Percentiles rank a stretch among this genome's conserved stretches.
Conservation (phyloP, 2,329 filamentous ascomycete species). For the Teratosphaeria pseudoeucalypti region DNA sequence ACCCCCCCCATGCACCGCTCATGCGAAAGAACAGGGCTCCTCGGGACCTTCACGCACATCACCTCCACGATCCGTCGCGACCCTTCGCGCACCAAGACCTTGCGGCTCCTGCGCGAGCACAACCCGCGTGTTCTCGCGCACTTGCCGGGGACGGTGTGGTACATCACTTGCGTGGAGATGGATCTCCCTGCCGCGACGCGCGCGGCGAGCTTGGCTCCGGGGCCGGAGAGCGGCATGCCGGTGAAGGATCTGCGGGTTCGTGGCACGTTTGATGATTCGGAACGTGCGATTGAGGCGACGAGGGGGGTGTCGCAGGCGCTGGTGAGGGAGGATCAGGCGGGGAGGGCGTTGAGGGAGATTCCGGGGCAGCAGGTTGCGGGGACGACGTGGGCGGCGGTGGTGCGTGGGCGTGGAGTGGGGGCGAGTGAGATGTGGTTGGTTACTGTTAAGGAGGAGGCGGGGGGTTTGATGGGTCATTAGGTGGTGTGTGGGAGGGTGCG, state of each 20-base stretch:
- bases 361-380: background rate
- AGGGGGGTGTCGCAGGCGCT: background rate
- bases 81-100: background rate
- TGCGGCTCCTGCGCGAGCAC: background rate
- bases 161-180: background rate
- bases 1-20: background rate
- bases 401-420: background rate
- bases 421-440: background rate
- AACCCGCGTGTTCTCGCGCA: background rate
- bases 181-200: background rate
- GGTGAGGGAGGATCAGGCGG: background rate
- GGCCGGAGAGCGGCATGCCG: background rate
- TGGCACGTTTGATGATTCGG: background rate
- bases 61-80: constrained; percentile 3
- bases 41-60: constrained; percentile 1
- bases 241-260: background rate
- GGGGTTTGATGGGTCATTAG: background rate
- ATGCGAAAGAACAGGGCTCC: background rate
- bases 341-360: background rate
- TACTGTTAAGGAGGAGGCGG: background rate
- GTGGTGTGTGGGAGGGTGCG: background rate
- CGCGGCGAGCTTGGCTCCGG: background rate
- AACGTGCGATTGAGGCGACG: background rate
- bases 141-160: constrained; percentile 4
- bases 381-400: background rate